Evolutionary conservation across 495 filamentous ascomycete genomes (phyloP), one percentile per base, ranked within the genome.

Genomic region (Penicillium alfredii): DNA sequence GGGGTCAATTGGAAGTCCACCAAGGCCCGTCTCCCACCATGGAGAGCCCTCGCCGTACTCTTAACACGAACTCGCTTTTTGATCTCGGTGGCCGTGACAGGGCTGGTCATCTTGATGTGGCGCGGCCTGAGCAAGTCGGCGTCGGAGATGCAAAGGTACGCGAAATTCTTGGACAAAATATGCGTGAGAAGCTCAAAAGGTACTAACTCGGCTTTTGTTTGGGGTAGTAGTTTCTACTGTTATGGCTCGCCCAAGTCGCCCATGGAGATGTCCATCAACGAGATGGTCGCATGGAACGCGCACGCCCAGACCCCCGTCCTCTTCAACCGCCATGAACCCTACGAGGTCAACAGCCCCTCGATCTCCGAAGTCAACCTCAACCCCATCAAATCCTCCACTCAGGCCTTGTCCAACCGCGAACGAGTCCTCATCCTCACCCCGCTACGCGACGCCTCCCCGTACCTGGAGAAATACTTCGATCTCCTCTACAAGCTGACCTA

Each of bases 181-280:
- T n/a, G n/a, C n/a, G n/a, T n/a, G n/a, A n/a, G n/a, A n/a, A n/a
- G n/a, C n/a, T n/a, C n/a, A n/a, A n/a, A n/a, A n/a, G n/a, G n/a
- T n/a, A n/a, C n/a, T n/a, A n/a, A n/a, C n/a, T n/a, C n/a, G n/a
- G n/a, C n/a, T n/a, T n/a, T n/a, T n/a, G n/a, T n/a, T n/a, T n/a
- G n/a, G n/a, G n/a, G n/a, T n/a, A n/a, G 29, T 58, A 96, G 93
- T 62, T 97, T 94, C 61, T 94, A 94, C 66, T 98, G 92, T 71
- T 98, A 84, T 72, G 92, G 92, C 8, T 89, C 92, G 6, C 74
- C 83, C 8, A 94, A 89, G 68, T 72, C 92, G 8, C 92, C 92
- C 30, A 93, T 93, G 82, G 78, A 89, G 25, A 95, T 98, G 85
- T 76, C 80, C 20, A 65, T 82, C 15, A 94, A 94, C 51, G 92